Evolutionary conservation across 495 filamentous ascomycete genomes (phyloP).

Genomic region (Massariosphaeria phaeospora): DNA sequence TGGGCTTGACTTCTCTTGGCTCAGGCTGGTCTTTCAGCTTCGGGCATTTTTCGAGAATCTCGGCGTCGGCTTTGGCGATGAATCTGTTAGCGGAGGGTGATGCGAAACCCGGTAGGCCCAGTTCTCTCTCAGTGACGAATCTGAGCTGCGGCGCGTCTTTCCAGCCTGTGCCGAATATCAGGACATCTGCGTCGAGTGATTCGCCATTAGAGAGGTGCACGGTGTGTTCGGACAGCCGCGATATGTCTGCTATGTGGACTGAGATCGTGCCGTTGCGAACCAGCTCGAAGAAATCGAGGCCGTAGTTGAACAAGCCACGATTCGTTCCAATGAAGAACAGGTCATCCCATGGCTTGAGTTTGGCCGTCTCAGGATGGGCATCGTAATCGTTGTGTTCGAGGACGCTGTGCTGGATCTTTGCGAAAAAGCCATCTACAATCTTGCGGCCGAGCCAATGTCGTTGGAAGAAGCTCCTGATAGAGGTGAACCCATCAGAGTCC

Average conservation of each 20-base stretch:
- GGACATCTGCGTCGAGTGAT: constrained; percentile 52
- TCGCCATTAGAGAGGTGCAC: constrained; percentile 57
- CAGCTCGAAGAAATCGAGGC: constrained; percentile 21
- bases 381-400: constrained; percentile 55
- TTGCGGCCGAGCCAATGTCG: constrained; percentile 60
- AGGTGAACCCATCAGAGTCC: constrained; percentile 49
- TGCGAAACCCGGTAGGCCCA: constrained; percentile 27
- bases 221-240: constrained; percentile 44
- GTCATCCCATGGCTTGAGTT: constrained; percentile 60
- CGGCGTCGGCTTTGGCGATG: constrained; percentile 51
- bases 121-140: constrained; percentile 50
- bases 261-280: constrained; percentile 49
- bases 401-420: constrained; percentile 55
- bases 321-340: constrained; percentile 46
- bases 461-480: constrained; percentile 57
- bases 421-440: constrained; percentile 67
- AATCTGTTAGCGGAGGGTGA: background rate
- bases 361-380: constrained; percentile 56
- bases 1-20: constrained; percentile 26
- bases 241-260: constrained; percentile 61
- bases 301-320: constrained; percentile 27
- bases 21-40: constrained; percentile 47
- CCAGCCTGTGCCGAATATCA: constrained; percentile 54
- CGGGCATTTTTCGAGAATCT: constrained; percentile 65
- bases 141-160: constrained; percentile 54